A percentile compares a stretch with the other conserved stretches of the same genome.
phyloP scores from a whole-genome alignment of 2,329 filamentous ascomycete genomes.

The Drechslerella coelobrocha region DNA sequence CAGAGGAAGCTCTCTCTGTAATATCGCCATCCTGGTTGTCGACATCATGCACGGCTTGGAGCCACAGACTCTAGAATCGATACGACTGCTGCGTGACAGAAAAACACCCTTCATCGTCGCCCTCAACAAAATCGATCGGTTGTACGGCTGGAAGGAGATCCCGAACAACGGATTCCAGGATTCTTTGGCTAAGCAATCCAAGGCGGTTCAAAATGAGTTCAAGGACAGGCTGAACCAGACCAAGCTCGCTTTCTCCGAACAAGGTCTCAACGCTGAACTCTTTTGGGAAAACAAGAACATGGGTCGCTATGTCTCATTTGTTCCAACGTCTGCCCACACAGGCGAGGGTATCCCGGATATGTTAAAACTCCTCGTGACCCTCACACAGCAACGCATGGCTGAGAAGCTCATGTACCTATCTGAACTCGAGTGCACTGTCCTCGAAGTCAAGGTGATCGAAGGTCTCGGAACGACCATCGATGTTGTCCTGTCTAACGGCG shows the following conservation, averaged over 20 bases:
- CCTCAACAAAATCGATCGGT: constrained; percentile 98
- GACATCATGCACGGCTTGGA: constrained; percentile 99
- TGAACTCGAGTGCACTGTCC: constrained; percentile 94
- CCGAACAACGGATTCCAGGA: constrained; percentile 99
- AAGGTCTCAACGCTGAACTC: constrained; percentile 96
- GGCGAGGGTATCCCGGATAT: constrained; percentile 98
- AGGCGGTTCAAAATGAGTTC: constrained; percentile 93
- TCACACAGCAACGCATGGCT: constrained; percentile 97
- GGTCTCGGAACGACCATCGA: constrained; percentile 99
- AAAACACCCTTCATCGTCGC: constrained; percentile 99
- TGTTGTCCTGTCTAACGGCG: constrained; percentile 93
- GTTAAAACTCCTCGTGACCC: constrained; percentile 89
- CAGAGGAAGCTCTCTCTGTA: constrained; percentile 95
- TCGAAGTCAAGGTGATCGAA: constrained; percentile 99
- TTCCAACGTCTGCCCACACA: constrained; percentile 97
- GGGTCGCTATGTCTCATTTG: constrained; percentile 90
- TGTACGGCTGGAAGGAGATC: constrained; percentile 98
- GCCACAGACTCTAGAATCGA: constrained; percentile 95
- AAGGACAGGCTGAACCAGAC: constrained; percentile 85
- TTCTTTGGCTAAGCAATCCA: constrained; percentile 85
- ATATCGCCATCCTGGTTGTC: constrained; percentile 98
- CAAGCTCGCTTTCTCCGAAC: constrained; percentile 91
- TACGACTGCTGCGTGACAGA: constrained; percentile 87
- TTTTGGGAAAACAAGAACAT: constrained; percentile 99
- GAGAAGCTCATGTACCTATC: constrained; percentile 97